Evolutionary conservation across 1,284 basidiomycete genomes (phyloP), one percentile per base, ranked within the genome.

Genomic region (Farysia itapuensis): DNA sequence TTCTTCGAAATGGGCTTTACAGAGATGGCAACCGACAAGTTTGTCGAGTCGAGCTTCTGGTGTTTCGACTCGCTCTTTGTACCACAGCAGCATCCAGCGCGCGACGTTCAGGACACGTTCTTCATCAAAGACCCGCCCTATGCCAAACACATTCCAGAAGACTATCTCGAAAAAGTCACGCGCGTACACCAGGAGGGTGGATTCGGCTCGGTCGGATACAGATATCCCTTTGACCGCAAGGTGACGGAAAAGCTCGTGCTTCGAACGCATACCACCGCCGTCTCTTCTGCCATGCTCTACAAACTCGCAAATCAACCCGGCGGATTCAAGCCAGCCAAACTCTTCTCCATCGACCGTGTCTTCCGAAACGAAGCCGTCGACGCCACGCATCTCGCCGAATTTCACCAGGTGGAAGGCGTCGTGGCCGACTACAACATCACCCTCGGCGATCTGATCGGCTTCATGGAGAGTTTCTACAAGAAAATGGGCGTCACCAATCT

Each of bases 1-100:
- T 99, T 99, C 83, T 84, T 99, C 69, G 95, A 99, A 78, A 97
- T 98, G 91, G 95, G 95, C 90, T 99, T 98, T 80, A 87, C 91
- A 46, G 95, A 99, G 79, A 99, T 99, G 95, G 92, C 94, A 5
- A 97, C 95, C n/a, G 86, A 88, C 53, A 86, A 88, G 50, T 99
- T 93, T 77, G 92, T 99, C 50, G 95, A 99, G 79, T 95, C 91
- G 20, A 88, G 88, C 25, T 99, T 98, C 84, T 99, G 95, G 95
- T 96, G 94, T 78, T 98, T 99, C 79, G 95, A 99, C 77, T 86
- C 93, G 8, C 83, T 99, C 63, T 99, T 95, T 77, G 95, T 99
- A 0, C 95, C 95, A 1, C 95, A 99, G 77, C 94, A 98, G 79
- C 95, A 99, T 80, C 94, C 95, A 15, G 95, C 95, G 20, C 86